phyloP scores from a whole-genome alignment of 2,329 filamentous ascomycete genomes.

The Cryphonectria parasitica region DNA sequence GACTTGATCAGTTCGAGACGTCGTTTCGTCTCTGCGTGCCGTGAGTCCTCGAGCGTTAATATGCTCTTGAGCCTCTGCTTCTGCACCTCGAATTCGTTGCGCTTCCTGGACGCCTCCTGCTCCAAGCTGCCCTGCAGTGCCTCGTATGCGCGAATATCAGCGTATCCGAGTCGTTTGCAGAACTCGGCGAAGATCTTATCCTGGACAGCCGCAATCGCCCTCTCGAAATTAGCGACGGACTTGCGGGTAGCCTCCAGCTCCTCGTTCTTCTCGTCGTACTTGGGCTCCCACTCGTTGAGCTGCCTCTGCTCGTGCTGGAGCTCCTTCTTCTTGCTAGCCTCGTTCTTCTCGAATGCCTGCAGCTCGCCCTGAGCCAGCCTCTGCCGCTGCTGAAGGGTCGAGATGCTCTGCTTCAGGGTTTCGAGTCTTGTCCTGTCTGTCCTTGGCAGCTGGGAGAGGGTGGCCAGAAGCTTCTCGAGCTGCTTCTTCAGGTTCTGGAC shows the following conservation, averaged over 20 bases:
- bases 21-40: conserved; percentile 61
- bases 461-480: conserved; percentile 74
- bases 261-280: conserved; percentile 72
- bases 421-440: conserved; percentile 81
- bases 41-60: conserved; percentile 59
- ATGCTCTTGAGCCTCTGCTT: conserved; percentile 71
- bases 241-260: conserved; percentile 64
- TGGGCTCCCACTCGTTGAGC: conserved; percentile 75
- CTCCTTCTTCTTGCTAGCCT: conserved; percentile 82
- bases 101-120: conserved; percentile 86
- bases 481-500: conserved; percentile 81
- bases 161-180: conserved; percentile 84
- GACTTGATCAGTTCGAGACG: conserved; percentile 72
- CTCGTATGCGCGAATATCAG: conserved; percentile 90
- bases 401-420: conserved; percentile 75
- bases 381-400: conserved; percentile 77
- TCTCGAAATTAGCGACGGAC: conserved; percentile 56
- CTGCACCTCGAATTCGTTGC: conserved; percentile 84
- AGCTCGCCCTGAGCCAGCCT: conserved; percentile 75
- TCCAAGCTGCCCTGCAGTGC: conserved; percentile 90
- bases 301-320: conserved; percentile 73
- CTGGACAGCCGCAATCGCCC: conserved; percentile 77
- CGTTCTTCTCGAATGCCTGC: conserved; percentile 77
- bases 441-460: conserved; percentile 80
- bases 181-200: conserved; percentile 87